Conservation (phyloP, 345 rosid genomes). For the Camelina hispida region DNA sequence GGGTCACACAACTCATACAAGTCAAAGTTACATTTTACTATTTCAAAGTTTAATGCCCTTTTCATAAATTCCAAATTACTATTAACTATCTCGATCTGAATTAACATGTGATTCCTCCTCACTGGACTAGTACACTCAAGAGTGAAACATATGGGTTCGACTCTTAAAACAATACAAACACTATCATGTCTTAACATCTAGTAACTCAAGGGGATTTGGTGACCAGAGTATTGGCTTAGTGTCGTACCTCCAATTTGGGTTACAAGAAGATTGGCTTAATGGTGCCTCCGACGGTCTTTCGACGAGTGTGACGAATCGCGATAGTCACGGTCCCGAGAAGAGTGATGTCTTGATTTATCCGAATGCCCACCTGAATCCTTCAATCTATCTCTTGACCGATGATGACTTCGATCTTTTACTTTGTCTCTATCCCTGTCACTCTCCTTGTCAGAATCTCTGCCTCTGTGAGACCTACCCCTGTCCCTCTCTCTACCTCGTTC, state of each 20-base stretch:
- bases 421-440: conserved; percentile 76
- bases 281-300: conserved; percentile 38
- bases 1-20: conserved; percentile 25
- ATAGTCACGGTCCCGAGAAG: conserved; percentile 63
- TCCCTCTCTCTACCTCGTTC: conserved; percentile 59
- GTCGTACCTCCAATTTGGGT: background rate
- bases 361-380: conserved; percentile 77
- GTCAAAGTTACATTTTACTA: conserved; percentile 7
- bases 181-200: conserved; percentile 15
- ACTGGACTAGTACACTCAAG: background rate
- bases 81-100: background rate
- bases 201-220: background rate
- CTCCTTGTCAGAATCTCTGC: conserved; percentile 81
- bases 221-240: background rate
- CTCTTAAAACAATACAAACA: conserved; percentile 1
- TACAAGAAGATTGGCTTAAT: conserved; percentile 18
- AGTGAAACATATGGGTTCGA: background rate
- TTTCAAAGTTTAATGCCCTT: background rate
- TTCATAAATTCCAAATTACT: background rate
- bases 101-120: background rate
- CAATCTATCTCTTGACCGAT: conserved; percentile 69
- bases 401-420: conserved; percentile 67
- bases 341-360: conserved; percentile 75
- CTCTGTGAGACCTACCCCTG: conserved; percentile 68
- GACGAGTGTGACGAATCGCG: conserved; percentile 29